Base-by-base conservation (phyloP, 2,329 filamentous ascomycete species). In the Microascus cirrosus region DNA sequence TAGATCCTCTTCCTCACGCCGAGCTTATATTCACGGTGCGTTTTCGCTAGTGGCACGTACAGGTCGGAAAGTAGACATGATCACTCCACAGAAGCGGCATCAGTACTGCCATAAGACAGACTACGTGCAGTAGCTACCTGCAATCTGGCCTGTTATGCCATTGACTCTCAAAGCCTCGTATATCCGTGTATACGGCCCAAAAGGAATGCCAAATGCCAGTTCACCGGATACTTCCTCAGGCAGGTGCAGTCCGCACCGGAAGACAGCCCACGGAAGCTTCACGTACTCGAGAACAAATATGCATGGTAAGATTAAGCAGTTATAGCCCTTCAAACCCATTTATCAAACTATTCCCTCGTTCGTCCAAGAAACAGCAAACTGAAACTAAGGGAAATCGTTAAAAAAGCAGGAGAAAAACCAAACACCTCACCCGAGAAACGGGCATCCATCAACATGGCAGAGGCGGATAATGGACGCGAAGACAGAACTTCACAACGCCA, bases 331-430 rank as follows among this genome's bases (percentile, higher is more conserved):
- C 45, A 50, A 50, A 22, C 45, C 45, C 45, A 50, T 50, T 24
- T 22, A 50, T n/a, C 45, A 50, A 50, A 50, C 45, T 50, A 50
- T 50, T 50, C 45, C 45, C 45, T 50, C 45, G 20, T 50, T 13
- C 45, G 45, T 50, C 45, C 45, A 62, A 57, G 59, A 61, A 58
- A 61, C 57, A 22, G 22, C 22, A n/a, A 50, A 50, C 45, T 50
- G 57, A 60, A 24, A 58, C 53, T 59, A 55, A 53, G 59, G 57
- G 57, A 58, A 60, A 60, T 60, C 56, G 53, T 53, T 58, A 60
- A 61, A 55, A 59, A 53, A 56, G 62, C 54, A 55, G 35, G 52
- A 58, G 56, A 56, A 61, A 53, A 61, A 36, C 36, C 39, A 50
- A 55, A 53, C 57, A 28, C 52, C 54, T 55, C 57, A 18, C 54